phyloP scores from a whole-genome alignment of 2,329 filamentous ascomycete genomes.

The Botryotinia convoluta region DNA sequence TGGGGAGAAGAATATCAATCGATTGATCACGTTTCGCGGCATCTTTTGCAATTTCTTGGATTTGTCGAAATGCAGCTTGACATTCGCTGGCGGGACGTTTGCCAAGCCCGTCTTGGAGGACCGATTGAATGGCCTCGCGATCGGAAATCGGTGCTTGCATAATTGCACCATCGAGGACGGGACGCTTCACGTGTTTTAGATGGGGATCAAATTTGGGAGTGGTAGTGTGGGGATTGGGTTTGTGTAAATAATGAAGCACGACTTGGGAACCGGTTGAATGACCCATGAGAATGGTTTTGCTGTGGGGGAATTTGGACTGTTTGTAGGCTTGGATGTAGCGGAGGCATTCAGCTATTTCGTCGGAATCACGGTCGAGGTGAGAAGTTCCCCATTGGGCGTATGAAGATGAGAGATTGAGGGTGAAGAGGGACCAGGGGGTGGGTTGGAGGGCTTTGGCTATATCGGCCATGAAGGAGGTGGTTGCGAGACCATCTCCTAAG shows the following conservation, averaged over 20 bases:
- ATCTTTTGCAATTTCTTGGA: constrained; percentile 41
- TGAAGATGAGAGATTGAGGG: constrained; percentile 43
- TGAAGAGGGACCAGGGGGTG: constrained; percentile 41
- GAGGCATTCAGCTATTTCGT: constrained; percentile 39
- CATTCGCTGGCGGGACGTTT: constrained; percentile 33
- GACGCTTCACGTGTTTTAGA: constrained; percentile 40
- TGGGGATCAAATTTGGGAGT: constrained; percentile 10
- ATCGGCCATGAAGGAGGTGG: constrained; percentile 47
- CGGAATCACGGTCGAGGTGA: constrained; percentile 41
- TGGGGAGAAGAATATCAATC: constrained; percentile 39
- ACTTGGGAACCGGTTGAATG: constrained; percentile 68
- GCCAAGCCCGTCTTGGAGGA: constrained; percentile 40
- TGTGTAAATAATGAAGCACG: constrained; percentile 58
- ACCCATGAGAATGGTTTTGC: constrained; percentile 62
- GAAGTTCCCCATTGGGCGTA: constrained; percentile 41
- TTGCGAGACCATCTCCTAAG: constrained; percentile 50
- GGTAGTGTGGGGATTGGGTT: constrained; percentile 40
- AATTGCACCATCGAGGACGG: constrained; percentile 55
- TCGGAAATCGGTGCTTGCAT: constrained; percentile 64
- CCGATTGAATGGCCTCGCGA: constrained; percentile 49
- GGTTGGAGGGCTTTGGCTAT: constrained; percentile 44
- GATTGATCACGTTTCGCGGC: constrained; percentile 25
- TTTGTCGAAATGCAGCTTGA: constrained; percentile 33
- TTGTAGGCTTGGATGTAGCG: constrained; percentile 40
- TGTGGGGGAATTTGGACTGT: constrained; percentile 24